A percentile compares a stretch with the other conserved stretches of the same genome.
These are phyloP conservation scores for Raphanus raphanistrum DNA, from an alignment of 345 rosid genomes.

Conservation along the genomic window DNA sequence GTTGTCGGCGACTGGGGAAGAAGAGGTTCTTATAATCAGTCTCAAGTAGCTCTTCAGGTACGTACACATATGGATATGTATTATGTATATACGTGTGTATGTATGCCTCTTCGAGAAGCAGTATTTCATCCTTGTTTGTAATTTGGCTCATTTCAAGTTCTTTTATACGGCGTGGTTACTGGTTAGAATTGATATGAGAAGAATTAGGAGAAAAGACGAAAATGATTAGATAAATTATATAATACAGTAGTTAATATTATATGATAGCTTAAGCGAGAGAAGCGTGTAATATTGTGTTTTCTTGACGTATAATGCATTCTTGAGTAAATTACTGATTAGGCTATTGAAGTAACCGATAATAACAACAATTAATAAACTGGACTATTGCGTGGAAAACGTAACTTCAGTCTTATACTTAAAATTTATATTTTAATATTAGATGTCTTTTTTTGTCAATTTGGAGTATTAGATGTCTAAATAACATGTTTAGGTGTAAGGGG, in stretches of 20 bases:
- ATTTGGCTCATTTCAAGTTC: not conserved
- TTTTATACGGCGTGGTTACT: not conserved
- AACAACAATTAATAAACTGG: not conserved
- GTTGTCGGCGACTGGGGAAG: conserved; percentile 90
- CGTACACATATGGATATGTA: not conserved
- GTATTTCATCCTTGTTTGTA: not conserved
- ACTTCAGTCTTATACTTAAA: not conserved
- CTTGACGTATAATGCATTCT: conserved; percentile 23
- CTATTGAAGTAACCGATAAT: not conserved
- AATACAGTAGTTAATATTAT: not conserved
- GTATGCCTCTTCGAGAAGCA: not conserved
- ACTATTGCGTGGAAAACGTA: not conserved
- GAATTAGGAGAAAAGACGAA: not conserved
- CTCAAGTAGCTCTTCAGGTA: conserved; percentile 72
- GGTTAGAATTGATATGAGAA: not conserved
- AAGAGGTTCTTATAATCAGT: conserved; percentile 61
- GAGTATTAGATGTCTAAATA: not conserved
- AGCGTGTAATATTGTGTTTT: conserved; percentile 22
- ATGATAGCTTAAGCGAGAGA: not conserved
- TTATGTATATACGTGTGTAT: not conserved
- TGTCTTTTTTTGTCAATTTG: not conserved
- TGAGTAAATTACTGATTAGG: conserved; percentile 13
- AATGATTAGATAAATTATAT: conserved; percentile 11
- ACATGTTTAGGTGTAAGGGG: not conserved
- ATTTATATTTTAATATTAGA: not conserved